Percentiles rank a stretch among this genome's conserved stretches.
phyloP scores from a whole-genome alignment of 768 basidiomycete species.

The Kwoniella bestiolae region DNA sequence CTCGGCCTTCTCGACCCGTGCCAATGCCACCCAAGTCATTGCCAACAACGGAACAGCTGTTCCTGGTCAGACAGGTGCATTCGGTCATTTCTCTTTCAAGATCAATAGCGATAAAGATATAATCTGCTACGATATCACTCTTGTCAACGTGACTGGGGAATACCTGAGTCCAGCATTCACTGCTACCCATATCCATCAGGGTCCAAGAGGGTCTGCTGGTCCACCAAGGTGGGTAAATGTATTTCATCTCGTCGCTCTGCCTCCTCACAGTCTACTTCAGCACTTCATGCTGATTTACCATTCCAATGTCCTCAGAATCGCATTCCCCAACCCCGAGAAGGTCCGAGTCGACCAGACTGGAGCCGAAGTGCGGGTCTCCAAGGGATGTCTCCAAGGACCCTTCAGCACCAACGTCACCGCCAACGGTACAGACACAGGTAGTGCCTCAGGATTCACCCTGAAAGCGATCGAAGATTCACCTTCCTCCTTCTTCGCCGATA shows the following conservation, averaged over 20 bases:
- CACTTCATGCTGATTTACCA: background rate
- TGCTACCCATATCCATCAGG: slow-evolving; percentile 50
- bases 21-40: background rate
- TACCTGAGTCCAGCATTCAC: slow-evolving; percentile 51
- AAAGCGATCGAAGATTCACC: slow-evolving; percentile 54
- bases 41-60: slow-evolving; percentile 8
- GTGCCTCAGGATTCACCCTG: slow-evolving; percentile 43
- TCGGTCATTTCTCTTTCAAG: slow-evolving; percentile 49
- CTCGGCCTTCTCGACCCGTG: background rate
- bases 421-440: slow-evolving; percentile 49
- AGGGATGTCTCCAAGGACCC: slow-evolving; percentile 53
- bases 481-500: slow-evolving; percentile 55
- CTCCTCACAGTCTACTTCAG: background rate
- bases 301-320: slow-evolving; percentile 32
- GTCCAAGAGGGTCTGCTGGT: slow-evolving; percentile 39
- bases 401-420: slow-evolving; percentile 53
- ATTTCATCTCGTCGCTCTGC: too few relatives aligned
- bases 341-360: slow-evolving; percentile 47
- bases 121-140: slow-evolving; percentile 53
- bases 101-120: slow-evolving; percentile 47
- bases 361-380: slow-evolving; percentile 32
- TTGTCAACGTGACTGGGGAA: slow-evolving; percentile 44
- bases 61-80: slow-evolving; percentile 26
- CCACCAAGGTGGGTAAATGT: slow-evolving; percentile 51
- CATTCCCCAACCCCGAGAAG: slow-evolving; percentile 55